Evolutionary conservation across 2,329 filamentous ascomycete species (phyloP), one percentile per base, ranked within the genome.

Genomic region (Penicillium vulpinum): DNA sequence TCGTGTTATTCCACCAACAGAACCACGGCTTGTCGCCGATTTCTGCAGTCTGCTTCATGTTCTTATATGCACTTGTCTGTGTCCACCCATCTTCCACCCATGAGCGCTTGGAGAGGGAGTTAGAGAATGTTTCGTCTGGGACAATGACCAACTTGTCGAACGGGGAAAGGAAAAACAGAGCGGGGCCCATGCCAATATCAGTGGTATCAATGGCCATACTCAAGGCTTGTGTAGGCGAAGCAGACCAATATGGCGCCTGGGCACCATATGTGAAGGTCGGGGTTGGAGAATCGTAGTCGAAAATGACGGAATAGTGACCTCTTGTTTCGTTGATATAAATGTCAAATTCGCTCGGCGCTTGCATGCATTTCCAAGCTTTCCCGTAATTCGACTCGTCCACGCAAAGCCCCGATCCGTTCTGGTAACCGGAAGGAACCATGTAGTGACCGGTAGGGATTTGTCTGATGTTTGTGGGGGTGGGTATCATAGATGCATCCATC

Each of bases 1-100:
- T 78, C 0, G 87, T 89, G 15, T 78, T 76, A 67, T 89, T 89
- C 85, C 86, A 90, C 69, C 83, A 84, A 70, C 87, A 90, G 65
- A 85, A 87, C 86, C 86, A 90, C 2, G 86, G 85, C 57, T 79
- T 80, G 35, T 88, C 84, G 9, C 84, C 83, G n/a, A 80, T 77
- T 54, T 76, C 69, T 11, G 76, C 75, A 49, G 77, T 70, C 60
- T 78, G 75, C 38, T 76, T 76, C 56, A 75, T 74, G 50, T 71
- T 58, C 35, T 57, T 61, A 55, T 61, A 65, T 51, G 57, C 63
- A 61, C 54, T 64, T 44, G 56, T 35, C 18, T 46, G 40, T 22
- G 40, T 28, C 59, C 40, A 69, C 28, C 21, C 67, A 61, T 52
- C 64, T 63, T 68, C 61, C 41, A 57, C 60, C 49, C 61, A 52